Evolutionary conservation across 371 early-diverging fungal genomes (phyloP).

Genomic region (Rhizomucor pusillus): DNA sequence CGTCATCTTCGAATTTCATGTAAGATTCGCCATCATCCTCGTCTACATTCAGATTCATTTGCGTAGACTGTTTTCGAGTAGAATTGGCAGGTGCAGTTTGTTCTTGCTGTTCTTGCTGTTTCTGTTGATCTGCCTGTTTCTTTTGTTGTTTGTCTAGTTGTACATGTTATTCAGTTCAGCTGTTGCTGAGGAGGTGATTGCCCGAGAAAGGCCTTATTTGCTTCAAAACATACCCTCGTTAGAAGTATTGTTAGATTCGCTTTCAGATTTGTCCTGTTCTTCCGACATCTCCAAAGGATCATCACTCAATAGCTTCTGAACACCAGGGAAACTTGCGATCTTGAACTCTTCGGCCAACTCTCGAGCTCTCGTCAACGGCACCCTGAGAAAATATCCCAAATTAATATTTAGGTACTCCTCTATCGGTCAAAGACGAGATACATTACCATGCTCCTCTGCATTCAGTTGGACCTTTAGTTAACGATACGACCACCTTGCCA

Average conservation of each 20-base stretch:
- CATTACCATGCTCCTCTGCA: constrained; percentile 51
- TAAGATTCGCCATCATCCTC: constrained; percentile 33
- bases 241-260: not conserved
- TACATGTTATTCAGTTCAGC: no score
- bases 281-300: constrained; percentile 23
- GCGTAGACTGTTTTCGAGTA: not conserved
- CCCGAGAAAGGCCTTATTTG: not conserved
- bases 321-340: constrained; percentile 41
- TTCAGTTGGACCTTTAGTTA: constrained; percentile 38
- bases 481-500: constrained; percentile 20
- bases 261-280: not conserved
- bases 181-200: not conserved
- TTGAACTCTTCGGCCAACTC: constrained; percentile 52
- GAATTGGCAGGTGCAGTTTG: not conserved
- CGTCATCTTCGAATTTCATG: constrained; percentile 51
- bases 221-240: not conserved
- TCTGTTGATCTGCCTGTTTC: not conserved
- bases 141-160: constrained; percentile 7
- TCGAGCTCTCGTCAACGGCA: constrained; percentile 47
- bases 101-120: not conserved
- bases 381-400: no score
- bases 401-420: no score
- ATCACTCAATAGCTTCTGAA: constrained; percentile 46
- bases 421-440: no score
- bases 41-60: not conserved